These are phyloP conservation scores for Lasiosphaeris hirsuta DNA, from an alignment of 495 filamentous ascomycete genomes.

Conservation along the genomic window DNA sequence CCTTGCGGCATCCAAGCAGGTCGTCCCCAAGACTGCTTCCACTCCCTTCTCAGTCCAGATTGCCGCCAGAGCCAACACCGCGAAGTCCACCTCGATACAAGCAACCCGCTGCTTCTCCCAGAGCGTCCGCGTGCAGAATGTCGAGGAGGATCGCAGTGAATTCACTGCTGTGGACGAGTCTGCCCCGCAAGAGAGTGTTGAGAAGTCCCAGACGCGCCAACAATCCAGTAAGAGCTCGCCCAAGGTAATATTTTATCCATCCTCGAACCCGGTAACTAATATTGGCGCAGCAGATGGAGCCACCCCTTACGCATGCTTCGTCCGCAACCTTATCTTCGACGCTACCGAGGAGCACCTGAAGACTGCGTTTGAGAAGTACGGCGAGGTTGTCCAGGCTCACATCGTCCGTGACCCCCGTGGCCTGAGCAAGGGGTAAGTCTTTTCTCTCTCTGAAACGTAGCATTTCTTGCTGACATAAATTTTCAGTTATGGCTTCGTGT, in stretches of 20 bases:
- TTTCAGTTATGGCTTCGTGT: constrained; percentile 74
- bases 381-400: constrained; percentile 50
- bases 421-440: constrained; percentile 80
- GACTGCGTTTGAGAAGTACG: constrained; percentile 64
- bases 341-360: constrained; percentile 67
- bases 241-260: too few species aligned
- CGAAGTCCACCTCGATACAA: background rate
- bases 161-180: too few species aligned
- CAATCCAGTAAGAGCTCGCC: too few species aligned
- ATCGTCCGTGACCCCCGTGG: constrained; percentile 70
- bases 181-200: too few species aligned
- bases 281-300: too few species aligned
- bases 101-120: constrained; percentile 10
- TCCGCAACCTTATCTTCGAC: constrained; percentile 88
- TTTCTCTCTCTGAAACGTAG: background rate
- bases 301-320: constrained; percentile 41
- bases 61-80: background rate
- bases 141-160: background rate
- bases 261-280: too few species aligned
- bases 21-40: background rate
- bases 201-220: too few species aligned
- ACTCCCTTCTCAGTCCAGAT: background rate
- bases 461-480: constrained; percentile 23
- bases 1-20: constrained; percentile 4
- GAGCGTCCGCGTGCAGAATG: constrained; percentile 11